Evolutionary conservation across 192 early-diverging fungal species (phyloP).

Genomic region (Coemansia sp.): DNA sequence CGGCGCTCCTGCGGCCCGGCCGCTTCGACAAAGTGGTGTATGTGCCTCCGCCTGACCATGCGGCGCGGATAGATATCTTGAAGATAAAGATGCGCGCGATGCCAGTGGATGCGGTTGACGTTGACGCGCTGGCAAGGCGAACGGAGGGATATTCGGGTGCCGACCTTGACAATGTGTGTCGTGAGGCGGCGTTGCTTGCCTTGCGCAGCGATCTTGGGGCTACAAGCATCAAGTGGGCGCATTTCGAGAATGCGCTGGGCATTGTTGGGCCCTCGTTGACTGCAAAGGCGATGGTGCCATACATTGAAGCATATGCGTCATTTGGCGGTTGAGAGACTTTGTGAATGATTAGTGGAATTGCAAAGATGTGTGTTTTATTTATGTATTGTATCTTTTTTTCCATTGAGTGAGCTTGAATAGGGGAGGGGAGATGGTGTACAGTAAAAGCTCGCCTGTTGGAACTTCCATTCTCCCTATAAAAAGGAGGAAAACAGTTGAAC

Average conservation of each 20-base stretch:
- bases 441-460: too few relatives aligned
- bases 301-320: not conserved
- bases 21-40: conserved; percentile 95
- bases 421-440: too few relatives aligned
- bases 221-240: not conserved
- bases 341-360: not conserved
- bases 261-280: conserved; percentile 1
- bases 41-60: conserved; percentile 76
- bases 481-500: too few relatives aligned
- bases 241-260: conserved; percentile 1
- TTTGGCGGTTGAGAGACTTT: not conserved
- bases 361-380: too few relatives aligned
- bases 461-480: too few relatives aligned
- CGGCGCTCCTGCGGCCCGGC: conserved; percentile 91
- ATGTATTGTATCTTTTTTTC: not conserved
- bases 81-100: conserved; percentile 57
- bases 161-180: conserved; percentile 79
- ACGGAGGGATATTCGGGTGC: conserved; percentile 95
- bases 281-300: not conserved
- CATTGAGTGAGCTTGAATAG: not conserved
- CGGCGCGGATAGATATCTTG: conserved; percentile 67
- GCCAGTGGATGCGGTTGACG: conserved; percentile 40
- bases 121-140: conserved; percentile 55
- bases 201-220: conserved; percentile 23
- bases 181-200: conserved; percentile 72